Evolutionary conservation across 2,329 filamentous ascomycete genomes (phyloP), one percentile per base, ranked within the genome.

Genomic region (Chrysoporthe cubensis): DNA sequence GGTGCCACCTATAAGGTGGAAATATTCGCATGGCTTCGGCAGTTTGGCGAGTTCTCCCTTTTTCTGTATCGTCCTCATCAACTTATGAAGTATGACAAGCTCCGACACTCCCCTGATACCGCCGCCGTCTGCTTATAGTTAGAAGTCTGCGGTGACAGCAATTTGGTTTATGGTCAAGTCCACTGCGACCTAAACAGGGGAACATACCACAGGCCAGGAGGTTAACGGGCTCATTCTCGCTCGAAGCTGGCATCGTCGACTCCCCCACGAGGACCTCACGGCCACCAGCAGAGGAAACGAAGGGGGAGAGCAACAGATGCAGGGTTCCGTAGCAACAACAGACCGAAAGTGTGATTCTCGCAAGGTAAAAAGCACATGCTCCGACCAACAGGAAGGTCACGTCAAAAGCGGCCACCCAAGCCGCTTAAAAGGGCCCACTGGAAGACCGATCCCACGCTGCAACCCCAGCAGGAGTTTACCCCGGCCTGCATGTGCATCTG

Each of bases 1-100:
- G 1, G 77, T 79, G 0, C 78, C 78, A 1, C 72, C 78, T 11
- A 84, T 82, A 67, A 84, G 74, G 50, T 80, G 73, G 64, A 80
- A 80, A 1, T 72, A 75, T 0, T 79, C 77, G 66, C 76, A 79
- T 42, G 78, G 79, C 64, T 75, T 77, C 2, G 76, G 77, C 4
- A 75, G 52, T 3, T 70, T 66, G 0, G 54, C 64, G 7, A 74
- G 66, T 2, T 74, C 65, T 4, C 70, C 64, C 26, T 37, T 67
- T 13, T 73, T 58, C 40, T 74, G 70, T 13, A 78, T 71, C n/a
- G 62, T 70, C 14, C 66, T 69, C 77, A 80, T 80, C 18, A 80
- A 71, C 9, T 72, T 66, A 54, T 80, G 63, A 1, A 80, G 65
- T 14, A 80, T 78, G 2, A 76, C 68, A 1, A 80, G 74, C n/a